Evolutionary conservation across 2,329 filamentous ascomycete genomes (phyloP).

Genomic region (Aspergillus persii): DNA sequence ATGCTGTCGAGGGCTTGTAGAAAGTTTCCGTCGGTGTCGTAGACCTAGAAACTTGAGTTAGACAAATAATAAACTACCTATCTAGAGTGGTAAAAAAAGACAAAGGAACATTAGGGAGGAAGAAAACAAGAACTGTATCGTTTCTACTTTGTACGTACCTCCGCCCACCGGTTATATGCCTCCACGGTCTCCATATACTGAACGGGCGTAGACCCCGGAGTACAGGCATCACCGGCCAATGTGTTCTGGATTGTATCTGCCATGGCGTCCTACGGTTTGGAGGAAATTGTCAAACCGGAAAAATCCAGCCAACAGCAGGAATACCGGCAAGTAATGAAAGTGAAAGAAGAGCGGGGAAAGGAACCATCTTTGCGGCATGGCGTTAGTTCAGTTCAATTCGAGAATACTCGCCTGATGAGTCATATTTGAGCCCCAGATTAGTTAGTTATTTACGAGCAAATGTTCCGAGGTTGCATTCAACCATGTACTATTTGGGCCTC

Average conservation of each 20-base stretch:
- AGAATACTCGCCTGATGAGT: background rate
- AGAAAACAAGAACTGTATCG: too few relatives aligned
- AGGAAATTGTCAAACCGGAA: background rate
- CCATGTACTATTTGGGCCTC: background rate
- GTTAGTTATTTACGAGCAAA: background rate
- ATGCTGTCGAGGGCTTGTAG: slow-evolving; percentile 62
- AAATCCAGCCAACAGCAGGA: background rate
- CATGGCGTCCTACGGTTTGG: slow-evolving; percentile 7
- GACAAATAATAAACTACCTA: background rate
- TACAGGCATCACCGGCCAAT: slow-evolving; percentile 5
- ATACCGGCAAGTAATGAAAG: background rate
- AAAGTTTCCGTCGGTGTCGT: slow-evolving; percentile 66
- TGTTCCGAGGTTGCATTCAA: background rate
- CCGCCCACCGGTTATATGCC: slow-evolving; percentile 39
- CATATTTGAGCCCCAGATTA: background rate
- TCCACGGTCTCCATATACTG: slow-evolving; percentile 36
- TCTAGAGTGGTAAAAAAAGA: background rate
- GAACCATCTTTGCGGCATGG: too few relatives aligned
- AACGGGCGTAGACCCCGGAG: slow-evolving; percentile 11
- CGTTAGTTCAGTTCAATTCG: background rate
- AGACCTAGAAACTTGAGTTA: slow-evolving; percentile 40
- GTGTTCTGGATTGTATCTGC: slow-evolving; percentile 21
- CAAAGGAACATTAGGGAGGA: too few relatives aligned
- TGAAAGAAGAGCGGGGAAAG: background rate
- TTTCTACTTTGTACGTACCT: slow-evolving; percentile 22